Conservation (phyloP, 2,329 filamentous ascomycete genomes). For the Talaromyces sp. region DNA sequence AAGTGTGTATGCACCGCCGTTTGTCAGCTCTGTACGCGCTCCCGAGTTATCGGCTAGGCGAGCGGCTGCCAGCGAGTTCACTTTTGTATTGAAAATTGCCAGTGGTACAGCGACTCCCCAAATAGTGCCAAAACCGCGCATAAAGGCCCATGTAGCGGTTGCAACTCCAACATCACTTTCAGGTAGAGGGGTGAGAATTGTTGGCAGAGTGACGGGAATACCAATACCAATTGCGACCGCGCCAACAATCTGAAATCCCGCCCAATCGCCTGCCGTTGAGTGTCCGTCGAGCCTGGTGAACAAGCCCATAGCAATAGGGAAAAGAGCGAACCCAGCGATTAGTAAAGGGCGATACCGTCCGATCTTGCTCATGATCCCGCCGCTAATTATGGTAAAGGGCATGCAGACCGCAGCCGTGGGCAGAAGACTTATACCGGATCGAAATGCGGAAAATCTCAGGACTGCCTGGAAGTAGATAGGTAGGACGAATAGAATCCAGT, state of each 20-base stretch:
- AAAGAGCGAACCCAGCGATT: background rate
- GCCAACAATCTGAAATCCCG: background rate
- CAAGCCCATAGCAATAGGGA: background rate
- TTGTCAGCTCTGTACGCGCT: slow-evolving; percentile 4
- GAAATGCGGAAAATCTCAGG: background rate
- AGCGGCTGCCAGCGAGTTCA: background rate
- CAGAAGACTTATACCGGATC: background rate
- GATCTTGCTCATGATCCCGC: background rate
- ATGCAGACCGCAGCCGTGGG: background rate
- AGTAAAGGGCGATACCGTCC: background rate
- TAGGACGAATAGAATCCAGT: background rate
- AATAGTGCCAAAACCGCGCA: background rate
- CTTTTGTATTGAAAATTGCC: slow-evolving; percentile 3
- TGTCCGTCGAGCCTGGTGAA: background rate
- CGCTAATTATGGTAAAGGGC: background rate
- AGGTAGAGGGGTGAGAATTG: background rate
- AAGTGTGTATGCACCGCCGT: background rate
- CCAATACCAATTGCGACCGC: background rate
- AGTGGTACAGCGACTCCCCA: background rate
- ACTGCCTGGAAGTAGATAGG: slow-evolving; percentile 8
- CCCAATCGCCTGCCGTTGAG: background rate
- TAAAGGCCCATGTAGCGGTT: background rate
- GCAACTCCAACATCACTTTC: slow-evolving; percentile 5
- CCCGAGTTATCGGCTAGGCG: too few relatives aligned
- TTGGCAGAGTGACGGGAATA: background rate